Conservation (phyloP, 176 grass and related monocot species). For the Paspalum vaginatum region DNA sequence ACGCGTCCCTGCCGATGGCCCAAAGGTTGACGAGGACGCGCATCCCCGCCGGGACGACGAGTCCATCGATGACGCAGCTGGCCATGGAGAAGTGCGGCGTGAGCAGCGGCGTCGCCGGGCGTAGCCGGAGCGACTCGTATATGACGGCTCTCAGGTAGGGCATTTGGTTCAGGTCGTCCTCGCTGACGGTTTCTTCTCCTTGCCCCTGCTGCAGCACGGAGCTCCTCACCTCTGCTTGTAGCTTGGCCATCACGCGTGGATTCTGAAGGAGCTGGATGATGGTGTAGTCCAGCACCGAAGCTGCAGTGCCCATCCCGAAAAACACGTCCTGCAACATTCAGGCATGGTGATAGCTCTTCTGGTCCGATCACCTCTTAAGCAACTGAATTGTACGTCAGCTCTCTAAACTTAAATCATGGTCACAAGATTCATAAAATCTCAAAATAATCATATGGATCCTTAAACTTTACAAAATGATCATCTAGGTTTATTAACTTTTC, state of each 20-base stretch:
- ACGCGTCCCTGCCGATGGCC: constrained; percentile 3
- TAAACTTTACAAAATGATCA: too few species aligned
- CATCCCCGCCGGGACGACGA: too few species aligned
- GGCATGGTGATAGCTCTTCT: background rate
- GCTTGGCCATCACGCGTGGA: background rate
- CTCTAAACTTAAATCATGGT: too few species aligned
- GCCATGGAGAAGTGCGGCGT: constrained; percentile 36
- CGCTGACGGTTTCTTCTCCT: constrained; percentile 10
- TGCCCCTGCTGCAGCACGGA: background rate
- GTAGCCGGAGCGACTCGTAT: constrained; percentile 49
- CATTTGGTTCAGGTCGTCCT: constrained; percentile 22
- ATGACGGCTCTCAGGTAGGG: constrained; percentile 39
- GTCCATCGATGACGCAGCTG: too few species aligned
- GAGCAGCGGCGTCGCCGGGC: constrained; percentile 32
- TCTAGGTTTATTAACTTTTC: too few species aligned
- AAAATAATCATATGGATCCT: too few species aligned
- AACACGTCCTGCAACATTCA: constrained; percentile 49
- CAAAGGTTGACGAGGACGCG: too few species aligned
- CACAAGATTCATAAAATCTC: too few species aligned
- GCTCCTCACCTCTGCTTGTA: constrained; percentile 39
- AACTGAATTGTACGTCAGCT: too few species aligned
- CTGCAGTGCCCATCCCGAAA: constrained; percentile 37
- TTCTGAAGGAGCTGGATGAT: constrained; percentile 40
- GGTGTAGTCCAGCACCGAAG: constrained; percentile 38
- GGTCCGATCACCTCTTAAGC: too few species aligned